phyloP scores from a whole-genome alignment of 2,329 filamentous ascomycete genomes.

The Cyphellophora europaea region DNA sequence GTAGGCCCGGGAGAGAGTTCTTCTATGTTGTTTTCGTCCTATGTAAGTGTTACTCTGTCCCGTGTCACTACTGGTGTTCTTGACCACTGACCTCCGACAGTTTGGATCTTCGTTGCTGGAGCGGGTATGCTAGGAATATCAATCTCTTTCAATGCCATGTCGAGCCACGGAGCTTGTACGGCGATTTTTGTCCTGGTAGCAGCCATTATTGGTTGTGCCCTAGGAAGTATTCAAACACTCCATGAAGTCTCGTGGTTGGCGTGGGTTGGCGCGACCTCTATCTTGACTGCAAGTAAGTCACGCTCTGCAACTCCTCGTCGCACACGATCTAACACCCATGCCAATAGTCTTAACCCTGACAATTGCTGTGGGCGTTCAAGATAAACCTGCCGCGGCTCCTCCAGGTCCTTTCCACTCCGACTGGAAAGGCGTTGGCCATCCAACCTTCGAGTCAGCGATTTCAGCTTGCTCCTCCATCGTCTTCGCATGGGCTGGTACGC shows the following conservation, averaged over 20 bases:
- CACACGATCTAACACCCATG: neutral
- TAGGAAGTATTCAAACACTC: constrained; percentile 13
- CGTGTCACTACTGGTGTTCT: neutral
- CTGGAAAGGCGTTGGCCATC: constrained; percentile 19
- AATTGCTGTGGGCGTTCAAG: constrained; percentile 23
- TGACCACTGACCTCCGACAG: constrained; percentile 19
- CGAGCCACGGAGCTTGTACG: constrained; percentile 49
- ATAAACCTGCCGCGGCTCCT: constrained; percentile 25
- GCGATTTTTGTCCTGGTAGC: constrained; percentile 49
- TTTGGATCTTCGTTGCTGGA: constrained; percentile 43
- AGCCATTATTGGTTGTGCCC: constrained; percentile 37
- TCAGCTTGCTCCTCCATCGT: constrained; percentile 22
- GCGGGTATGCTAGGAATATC: constrained; percentile 52
- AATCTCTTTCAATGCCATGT: constrained; percentile 51
- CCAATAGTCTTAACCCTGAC: constrained; percentile 19
- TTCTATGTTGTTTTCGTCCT: constrained; percentile 44
- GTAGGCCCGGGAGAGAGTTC: constrained; percentile 50
- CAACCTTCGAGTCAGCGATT: constrained; percentile 21
- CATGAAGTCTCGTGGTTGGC: constrained; percentile 43
- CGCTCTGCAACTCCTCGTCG: neutral
- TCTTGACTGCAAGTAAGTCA: constrained; percentile 40
- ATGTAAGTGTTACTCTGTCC: constrained; percentile 33
- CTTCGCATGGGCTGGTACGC: constrained; percentile 22
- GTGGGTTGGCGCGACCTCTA: constrained; percentile 50
- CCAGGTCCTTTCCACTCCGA: constrained; percentile 24